Percentiles rank a stretch among this genome's conserved stretches.
These are phyloP conservation scores for Aristolochia californica DNA, from an alignment of 164 flowering plant genomes.

Conservation along the genomic window DNA sequence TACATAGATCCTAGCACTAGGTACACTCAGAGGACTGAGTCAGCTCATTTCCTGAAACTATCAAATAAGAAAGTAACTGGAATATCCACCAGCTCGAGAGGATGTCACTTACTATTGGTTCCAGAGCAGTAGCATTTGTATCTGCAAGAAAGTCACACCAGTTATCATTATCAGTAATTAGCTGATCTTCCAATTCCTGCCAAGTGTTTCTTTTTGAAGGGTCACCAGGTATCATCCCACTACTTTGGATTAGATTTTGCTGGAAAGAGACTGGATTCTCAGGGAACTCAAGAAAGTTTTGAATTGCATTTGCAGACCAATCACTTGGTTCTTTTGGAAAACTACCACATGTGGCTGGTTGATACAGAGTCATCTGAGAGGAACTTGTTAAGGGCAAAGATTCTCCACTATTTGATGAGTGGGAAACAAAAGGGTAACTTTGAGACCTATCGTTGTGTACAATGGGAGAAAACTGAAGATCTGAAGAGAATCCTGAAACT, in stretches of 20 bases:
- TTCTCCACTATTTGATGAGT: conserved; percentile 28
- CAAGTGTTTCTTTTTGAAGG: conserved; percentile 41
- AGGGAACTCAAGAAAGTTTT: conserved; percentile 53
- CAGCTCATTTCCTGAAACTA: no score
- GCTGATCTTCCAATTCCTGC: conserved; percentile 87
- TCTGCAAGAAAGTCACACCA: conserved; percentile 71
- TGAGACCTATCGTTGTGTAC: conserved; percentile 34
- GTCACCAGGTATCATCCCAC: conserved; percentile 39
- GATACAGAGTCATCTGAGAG: conserved; percentile 32
- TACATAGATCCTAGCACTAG: no score
- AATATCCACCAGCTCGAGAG: background rate
- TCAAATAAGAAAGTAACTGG: background rate
- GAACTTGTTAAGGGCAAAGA: conserved; percentile 29
- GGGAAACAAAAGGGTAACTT: conserved; percentile 39
- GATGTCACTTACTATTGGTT: conserved; percentile 43
- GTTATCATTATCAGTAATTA: conserved; percentile 56
- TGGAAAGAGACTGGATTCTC: conserved; percentile 21
- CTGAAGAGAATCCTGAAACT: conserved; percentile 53
- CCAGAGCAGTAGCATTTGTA: conserved; percentile 24
- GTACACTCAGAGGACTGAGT: no score
- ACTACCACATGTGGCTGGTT: conserved; percentile 29
- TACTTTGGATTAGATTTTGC: conserved; percentile 35
- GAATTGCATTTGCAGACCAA: conserved; percentile 59
- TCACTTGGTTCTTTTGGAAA: conserved; percentile 29
- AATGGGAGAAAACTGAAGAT: conserved; percentile 61